phyloP scores from a whole-genome alignment of 2,329 filamentous ascomycete species.

The Chalaropsis ovoidea region DNA sequence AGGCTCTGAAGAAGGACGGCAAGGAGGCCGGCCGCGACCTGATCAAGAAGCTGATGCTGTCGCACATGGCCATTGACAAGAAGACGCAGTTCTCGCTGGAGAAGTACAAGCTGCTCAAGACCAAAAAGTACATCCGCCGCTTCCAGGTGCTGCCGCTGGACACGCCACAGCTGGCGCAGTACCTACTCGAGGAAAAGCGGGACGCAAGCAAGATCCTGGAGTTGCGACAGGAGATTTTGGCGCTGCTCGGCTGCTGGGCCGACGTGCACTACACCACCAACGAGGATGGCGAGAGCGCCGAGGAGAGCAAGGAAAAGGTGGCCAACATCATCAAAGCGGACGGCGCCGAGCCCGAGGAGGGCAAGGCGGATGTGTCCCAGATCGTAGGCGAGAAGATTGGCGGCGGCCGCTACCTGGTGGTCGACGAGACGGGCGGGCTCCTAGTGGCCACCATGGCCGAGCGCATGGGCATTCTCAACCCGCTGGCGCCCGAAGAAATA shows the following conservation, averaged over 20 bases:
- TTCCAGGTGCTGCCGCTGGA: constrained; percentile 82
- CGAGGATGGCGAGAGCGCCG: constrained; percentile 30
- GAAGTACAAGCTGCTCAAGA: constrained; percentile 92
- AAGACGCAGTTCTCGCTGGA: constrained; percentile 90
- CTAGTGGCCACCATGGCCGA: constrained; percentile 77
- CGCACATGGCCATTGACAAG: constrained; percentile 80
- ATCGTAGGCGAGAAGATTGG: constrained; percentile 26
- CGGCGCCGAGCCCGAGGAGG: constrained; percentile 22
- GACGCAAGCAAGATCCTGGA: constrained; percentile 76
- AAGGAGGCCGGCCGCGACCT: constrained; percentile 75
- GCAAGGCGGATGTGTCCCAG: constrained; percentile 23
- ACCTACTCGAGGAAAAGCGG: constrained; percentile 61
- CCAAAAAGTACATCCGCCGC: constrained; percentile 80
- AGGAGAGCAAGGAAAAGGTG: constrained; percentile 26
- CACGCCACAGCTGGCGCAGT: constrained; percentile 62
- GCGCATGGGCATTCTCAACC: constrained; percentile 70
- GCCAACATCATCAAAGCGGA: constrained; percentile 2
- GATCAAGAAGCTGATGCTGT: constrained; percentile 83
- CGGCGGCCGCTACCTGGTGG: constrained; percentile 59
- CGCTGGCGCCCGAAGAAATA: constrained; percentile 30
- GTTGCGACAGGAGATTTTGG: constrained; percentile 72
- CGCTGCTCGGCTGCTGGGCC: constrained; percentile 74
- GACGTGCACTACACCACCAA: constrained; percentile 66
- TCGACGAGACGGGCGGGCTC: constrained; percentile 79
- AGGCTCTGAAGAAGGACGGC: constrained; percentile 62